Conservation (phyloP, 495 filamentous ascomycete genomes). For the Peziza echinospora region DNA sequence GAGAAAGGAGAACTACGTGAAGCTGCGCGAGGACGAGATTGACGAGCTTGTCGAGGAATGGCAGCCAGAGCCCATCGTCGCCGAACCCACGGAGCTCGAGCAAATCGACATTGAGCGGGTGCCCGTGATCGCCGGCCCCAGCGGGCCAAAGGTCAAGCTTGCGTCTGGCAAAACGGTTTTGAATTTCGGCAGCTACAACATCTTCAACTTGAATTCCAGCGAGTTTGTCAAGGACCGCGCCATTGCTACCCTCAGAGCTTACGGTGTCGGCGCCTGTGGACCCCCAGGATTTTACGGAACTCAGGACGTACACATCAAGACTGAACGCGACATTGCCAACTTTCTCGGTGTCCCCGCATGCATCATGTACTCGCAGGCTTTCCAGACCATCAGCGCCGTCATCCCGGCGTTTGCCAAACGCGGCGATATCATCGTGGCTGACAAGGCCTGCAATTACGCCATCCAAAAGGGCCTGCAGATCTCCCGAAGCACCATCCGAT, state of each 20-base stretch:
- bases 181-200: conserved; percentile 86
- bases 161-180: conserved; percentile 71
- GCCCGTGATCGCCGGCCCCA: conserved; percentile 69
- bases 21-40: conserved; percentile 76
- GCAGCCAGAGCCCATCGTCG: conserved; percentile 81
- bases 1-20: conserved; percentile 63
- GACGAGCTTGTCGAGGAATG: conserved; percentile 95
- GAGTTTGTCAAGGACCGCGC: conserved; percentile 85
- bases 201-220: conserved; percentile 87
- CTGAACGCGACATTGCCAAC: conserved; percentile 77
- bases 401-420: conserved; percentile 93
- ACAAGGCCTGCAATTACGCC: conserved; percentile 80
- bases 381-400: conserved; percentile 81
- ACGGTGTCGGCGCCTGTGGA: conserved; percentile 89
- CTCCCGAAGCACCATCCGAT: conserved; percentile 66
- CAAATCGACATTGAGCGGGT: conserved; percentile 64
- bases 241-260: conserved; percentile 75
- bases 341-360: conserved; percentile 69
- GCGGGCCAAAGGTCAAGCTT: conserved; percentile 75
- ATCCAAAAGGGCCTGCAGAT: conserved; percentile 89
- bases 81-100: conserved; percentile 46
- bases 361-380: conserved; percentile 87
- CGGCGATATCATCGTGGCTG: conserved; percentile 96
- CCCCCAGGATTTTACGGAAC: conserved; percentile 96
- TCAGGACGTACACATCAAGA: conserved; percentile 95